Conservation (phyloP, 2,329 filamentous ascomycete genomes). For the Beauveria australis region DNA sequence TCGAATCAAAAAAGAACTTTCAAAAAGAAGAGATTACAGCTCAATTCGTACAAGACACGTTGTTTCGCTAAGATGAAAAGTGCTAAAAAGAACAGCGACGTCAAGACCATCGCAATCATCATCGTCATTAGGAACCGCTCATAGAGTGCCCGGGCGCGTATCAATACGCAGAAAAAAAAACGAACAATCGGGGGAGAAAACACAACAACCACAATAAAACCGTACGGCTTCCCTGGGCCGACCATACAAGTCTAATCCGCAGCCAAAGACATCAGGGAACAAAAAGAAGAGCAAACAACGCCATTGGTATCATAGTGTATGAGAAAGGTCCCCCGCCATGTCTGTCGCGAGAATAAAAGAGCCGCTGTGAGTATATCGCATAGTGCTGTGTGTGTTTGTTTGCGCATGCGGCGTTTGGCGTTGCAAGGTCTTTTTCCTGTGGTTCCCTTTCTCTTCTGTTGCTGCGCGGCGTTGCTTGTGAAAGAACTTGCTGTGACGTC, state of each 20-base stretch:
- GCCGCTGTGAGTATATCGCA: not conserved
- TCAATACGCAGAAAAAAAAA: not conserved
- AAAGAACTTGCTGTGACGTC: not conserved
- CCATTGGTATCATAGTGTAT: constrained; percentile 3
- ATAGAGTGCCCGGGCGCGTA: not conserved
- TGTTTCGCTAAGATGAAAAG: constrained; percentile 12
- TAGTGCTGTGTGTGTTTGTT: not conserved
- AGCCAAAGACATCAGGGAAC: not conserved
- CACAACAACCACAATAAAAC: not conserved
- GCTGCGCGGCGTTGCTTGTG: not conserved
- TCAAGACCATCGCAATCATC: constrained; percentile 10
- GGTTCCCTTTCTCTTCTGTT: constrained; percentile 4
- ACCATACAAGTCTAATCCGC: not conserved
- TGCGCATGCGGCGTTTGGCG: not conserved
- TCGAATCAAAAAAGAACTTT: no score
- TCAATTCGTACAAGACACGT: constrained; percentile 12
- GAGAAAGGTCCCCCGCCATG: not conserved
- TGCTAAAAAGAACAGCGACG: constrained; percentile 12
- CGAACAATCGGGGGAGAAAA: not conserved
- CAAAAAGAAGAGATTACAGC: not conserved
- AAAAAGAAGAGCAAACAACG: not conserved
- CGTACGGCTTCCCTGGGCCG: not conserved
- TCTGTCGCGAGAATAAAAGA: not conserved
- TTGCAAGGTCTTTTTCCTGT: constrained; percentile 2
- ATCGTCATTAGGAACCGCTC: not conserved